These are phyloP conservation scores for Moesziomyces antarcticus DNA, from an alignment of 1,284 basidiomycete species.

Conservation along the genomic window DNA sequence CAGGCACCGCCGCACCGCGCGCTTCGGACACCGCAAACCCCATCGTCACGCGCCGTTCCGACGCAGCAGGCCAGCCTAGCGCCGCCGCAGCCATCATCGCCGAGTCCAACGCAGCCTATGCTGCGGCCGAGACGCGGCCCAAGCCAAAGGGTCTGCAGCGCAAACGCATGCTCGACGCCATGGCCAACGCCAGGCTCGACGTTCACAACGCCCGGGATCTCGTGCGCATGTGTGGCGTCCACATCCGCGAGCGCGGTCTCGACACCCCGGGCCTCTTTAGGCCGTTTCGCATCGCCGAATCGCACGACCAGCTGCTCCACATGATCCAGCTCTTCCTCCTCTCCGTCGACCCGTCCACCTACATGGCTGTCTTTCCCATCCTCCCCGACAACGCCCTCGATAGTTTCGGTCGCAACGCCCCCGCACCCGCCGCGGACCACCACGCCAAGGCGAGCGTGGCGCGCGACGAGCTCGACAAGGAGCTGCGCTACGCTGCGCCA, in stretches of 20 bases:
- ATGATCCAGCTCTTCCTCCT: conserved; percentile 57
- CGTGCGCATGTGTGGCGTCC: conserved; percentile 38
- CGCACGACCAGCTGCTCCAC: conserved; percentile 27
- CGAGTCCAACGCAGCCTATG: conserved; percentile 31
- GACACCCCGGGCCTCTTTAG: conserved; percentile 58
- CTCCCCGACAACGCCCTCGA: conserved; percentile 32
- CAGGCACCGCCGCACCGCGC: conserved; percentile 21
- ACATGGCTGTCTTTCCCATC: conserved; percentile 46
- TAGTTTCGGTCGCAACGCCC: conserved; percentile 9
- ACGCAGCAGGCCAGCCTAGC: background rate
- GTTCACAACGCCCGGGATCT: conserved; percentile 26
- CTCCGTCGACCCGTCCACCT: conserved; percentile 38
- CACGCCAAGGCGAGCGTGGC: conserved; percentile 18
- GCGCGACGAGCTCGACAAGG: conserved; percentile 34
- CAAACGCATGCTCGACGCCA: conserved; percentile 36
- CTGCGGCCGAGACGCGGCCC: conserved; percentile 18
- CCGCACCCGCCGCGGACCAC: background rate
- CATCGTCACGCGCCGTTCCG: background rate
- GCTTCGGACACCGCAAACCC: background rate
- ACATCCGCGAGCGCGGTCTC: conserved; percentile 51
- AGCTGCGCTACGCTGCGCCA: conserved; percentile 46
- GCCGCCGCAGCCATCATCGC: conserved; percentile 41
- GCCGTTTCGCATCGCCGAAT: conserved; percentile 53
- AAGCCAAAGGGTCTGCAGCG: conserved; percentile 16
- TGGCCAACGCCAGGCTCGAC: conserved; percentile 42